Percentiles rank a stretch among this genome's conserved stretches.
These are phyloP conservation scores for Zasmidium angulare DNA, from an alignment of 2,329 filamentous ascomycete genomes.

Conservation along the genomic window DNA sequence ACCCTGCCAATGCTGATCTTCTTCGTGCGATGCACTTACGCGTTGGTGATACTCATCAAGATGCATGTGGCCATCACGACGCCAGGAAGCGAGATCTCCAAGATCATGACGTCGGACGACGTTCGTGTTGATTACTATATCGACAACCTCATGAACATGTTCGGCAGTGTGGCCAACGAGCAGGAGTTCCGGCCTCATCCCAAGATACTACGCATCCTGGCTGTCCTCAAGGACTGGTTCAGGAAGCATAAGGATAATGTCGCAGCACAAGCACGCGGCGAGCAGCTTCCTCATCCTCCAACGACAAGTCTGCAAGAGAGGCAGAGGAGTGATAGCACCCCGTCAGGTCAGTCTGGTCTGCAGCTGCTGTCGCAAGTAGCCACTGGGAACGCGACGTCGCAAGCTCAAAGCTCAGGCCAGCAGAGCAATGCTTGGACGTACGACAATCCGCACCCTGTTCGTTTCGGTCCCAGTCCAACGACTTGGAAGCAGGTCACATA, in stretches of 20 bases:
- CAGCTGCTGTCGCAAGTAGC: conserved; percentile 29
- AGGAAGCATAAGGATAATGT: conserved; percentile 35
- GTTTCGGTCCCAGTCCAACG: background rate
- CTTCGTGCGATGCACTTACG: conserved; percentile 56
- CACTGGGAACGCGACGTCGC: conserved; percentile 15
- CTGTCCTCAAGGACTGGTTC: conserved; percentile 48
- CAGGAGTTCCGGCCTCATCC: conserved; percentile 40
- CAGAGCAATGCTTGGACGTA: background rate
- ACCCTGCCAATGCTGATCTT: conserved; percentile 45
- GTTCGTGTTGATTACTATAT: conserved; percentile 49
- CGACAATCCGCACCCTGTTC: background rate
- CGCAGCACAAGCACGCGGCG: conserved; percentile 21
- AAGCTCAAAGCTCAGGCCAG: background rate
- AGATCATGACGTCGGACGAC: conserved; percentile 49
- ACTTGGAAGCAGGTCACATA: background rate
- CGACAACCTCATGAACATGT: conserved; percentile 48
- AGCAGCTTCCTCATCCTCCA: conserved; percentile 14
- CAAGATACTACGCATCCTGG: conserved; percentile 49
- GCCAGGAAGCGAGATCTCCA: conserved; percentile 49
- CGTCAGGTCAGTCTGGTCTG: conserved; percentile 16
- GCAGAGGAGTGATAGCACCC: conserved; percentile 2
- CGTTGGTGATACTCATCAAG: conserved; percentile 59
- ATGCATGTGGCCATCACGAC: conserved; percentile 57
- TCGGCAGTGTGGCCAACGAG: conserved; percentile 21
- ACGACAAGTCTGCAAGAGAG: conserved; percentile 8